These are phyloP conservation scores for Trichosanthes truncata DNA, from an alignment of 306 rosid genomes.

Conservation along the genomic window DNA sequence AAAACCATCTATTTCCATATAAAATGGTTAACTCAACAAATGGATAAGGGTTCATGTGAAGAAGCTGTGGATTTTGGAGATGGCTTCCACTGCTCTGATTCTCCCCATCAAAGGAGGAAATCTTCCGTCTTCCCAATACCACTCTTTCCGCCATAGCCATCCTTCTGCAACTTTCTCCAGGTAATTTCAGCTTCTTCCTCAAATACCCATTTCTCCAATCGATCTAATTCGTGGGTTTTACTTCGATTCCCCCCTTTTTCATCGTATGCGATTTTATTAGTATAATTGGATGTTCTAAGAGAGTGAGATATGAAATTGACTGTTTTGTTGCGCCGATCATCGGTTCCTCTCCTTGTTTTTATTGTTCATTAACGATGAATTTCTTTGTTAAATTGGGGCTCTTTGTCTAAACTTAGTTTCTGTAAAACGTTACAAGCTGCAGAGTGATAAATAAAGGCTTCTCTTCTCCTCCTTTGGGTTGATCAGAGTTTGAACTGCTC, in stretches of 20 bases:
- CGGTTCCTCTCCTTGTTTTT: neutral
- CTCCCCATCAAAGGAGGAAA: constrained; percentile 26
- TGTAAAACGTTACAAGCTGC: neutral
- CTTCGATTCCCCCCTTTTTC: neutral
- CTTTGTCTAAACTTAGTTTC: neutral
- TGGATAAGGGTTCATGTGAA: neutral
- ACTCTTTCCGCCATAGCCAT: constrained; percentile 12
- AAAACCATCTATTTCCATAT: neutral
- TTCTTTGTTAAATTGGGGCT: neutral
- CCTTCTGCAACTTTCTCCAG: constrained; percentile 14
- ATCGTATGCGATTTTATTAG: neutral
- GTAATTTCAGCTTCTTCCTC: constrained; percentile 17
- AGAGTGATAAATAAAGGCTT: neutral
- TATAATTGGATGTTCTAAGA: neutral
- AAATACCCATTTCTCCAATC: neutral
- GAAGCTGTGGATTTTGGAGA: neutral
- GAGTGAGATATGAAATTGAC: neutral
- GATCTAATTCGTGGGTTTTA: neutral
- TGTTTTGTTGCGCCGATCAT: neutral
- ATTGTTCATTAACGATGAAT: neutral
- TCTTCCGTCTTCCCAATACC: constrained; percentile 5
- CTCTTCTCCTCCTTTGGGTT: neutral
- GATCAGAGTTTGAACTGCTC: neutral
- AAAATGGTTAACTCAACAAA: neutral
- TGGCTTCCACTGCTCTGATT: constrained; percentile 40